Evolutionary conservation across 148 eudicot genomes (phyloP).

Genomic region (Camellia sinensis): DNA sequence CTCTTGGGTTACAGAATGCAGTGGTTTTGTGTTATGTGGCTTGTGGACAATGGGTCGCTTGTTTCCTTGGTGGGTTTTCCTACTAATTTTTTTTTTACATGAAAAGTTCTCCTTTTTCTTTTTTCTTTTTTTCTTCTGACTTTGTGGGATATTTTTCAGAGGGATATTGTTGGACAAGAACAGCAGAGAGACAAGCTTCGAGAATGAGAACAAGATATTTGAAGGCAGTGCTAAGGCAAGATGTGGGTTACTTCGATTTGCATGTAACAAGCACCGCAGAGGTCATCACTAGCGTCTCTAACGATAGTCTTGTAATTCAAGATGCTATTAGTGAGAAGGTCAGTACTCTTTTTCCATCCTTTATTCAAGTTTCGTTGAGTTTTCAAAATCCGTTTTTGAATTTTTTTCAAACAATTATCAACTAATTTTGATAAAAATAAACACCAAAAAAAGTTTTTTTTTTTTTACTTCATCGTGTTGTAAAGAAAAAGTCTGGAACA

Average conservation of each 20-base stretch:
- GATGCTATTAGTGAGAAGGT: constrained; percentile 82
- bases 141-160: constrained; percentile 25
- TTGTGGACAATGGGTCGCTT: constrained; percentile 56
- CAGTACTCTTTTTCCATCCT: background rate
- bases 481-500: too few relatives aligned
- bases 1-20: constrained; percentile 51
- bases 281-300: constrained; percentile 67
- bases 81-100: background rate
- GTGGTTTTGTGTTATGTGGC: constrained; percentile 55
- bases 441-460: too few relatives aligned
- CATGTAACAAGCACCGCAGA: constrained; percentile 65
- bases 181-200: constrained; percentile 77
- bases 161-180: constrained; percentile 87
- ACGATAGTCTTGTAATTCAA: constrained; percentile 68
- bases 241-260: constrained; percentile 73
- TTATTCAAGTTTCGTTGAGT: too few relatives aligned
- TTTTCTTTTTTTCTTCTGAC: background rate
- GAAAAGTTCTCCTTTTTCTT: background rate
- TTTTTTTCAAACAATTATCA: too few relatives aligned
- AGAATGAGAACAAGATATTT: constrained; percentile 60
- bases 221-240: constrained; percentile 80
- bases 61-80: constrained; percentile 64
- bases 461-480: too few relatives aligned
- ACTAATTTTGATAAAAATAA: too few relatives aligned
- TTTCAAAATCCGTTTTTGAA: too few relatives aligned